Evolutionary conservation across 768 basidiomycete species (phyloP), one percentile per base, ranked within the genome.

Genomic region (Plicaturopsis crispa): DNA sequence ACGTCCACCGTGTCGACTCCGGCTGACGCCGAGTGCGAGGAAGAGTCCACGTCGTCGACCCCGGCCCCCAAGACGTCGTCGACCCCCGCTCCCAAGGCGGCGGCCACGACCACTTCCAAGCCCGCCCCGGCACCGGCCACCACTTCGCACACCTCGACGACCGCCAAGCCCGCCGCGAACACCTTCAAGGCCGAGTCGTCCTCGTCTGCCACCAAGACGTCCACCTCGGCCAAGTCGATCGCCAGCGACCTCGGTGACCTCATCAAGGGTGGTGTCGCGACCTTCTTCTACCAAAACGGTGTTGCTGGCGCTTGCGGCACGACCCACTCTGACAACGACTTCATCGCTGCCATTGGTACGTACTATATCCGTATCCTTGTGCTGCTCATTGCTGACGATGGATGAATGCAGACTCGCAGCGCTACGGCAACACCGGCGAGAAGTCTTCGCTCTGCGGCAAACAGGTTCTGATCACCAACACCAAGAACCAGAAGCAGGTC

Each of bases 251-350:
- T 21, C 38, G 16, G 40, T 48, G 10, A 43, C 48, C 6, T 34
- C 50, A 42, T 33, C 45, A 8, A 31, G 38, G 13, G 46, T 22
- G n/a, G 38, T 31, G 46, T 43, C 43, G 80, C 73, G 24, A 83
- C 80, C 3, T 83, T 58, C 57, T 89, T 71, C 67, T 73, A 66
- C 60, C 86, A 88, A 67, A 62, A 73, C 33, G 84, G 82, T 33
- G 66, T 67, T 26, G 66, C 84, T 6, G 92, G 92, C 38, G 84
- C 87, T 5, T 96, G 93, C 57, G 93, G 92, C 32, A 46, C 38
- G 21, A 50, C 62, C 23, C 56, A 76, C 68, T 41, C 51, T 2
- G 92, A 94, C 60, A 48, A 11, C 19, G 79, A 65, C 47, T 36
- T 65, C 24, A 70, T 87, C 48, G 76, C 69, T 49, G 84, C 84